A percentile compares a stretch with the other conserved stretches of the same genome.
These are phyloP conservation scores for Thermomucor indicae-seudaticae DNA, from an alignment of 371 early-diverging fungal species.

Conservation along the genomic window DNA sequence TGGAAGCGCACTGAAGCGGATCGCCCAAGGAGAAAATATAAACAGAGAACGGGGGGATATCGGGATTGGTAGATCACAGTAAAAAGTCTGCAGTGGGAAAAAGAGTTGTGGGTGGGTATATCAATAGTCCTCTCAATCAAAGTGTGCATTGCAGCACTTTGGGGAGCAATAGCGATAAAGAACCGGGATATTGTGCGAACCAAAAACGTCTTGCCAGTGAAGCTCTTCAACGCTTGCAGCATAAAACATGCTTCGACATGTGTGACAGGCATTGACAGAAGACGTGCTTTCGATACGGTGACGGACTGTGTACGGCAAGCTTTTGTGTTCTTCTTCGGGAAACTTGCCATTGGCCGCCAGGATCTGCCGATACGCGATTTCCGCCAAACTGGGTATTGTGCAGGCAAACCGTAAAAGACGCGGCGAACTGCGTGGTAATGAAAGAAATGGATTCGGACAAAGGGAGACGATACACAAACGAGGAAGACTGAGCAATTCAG, in stretches of 20 bases:
- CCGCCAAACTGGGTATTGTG: conserved; percentile 17
- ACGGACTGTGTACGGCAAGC: conserved; percentile 11
- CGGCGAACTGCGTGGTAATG: too few species aligned
- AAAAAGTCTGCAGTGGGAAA: too few species aligned
- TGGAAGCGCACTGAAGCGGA: too few species aligned
- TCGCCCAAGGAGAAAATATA: too few species aligned
- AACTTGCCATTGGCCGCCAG: conserved; percentile 1
- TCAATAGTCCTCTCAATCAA: not conserved
- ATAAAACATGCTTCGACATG: conserved; percentile 17
- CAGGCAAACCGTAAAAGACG: too few species aligned
- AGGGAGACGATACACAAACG: conserved; percentile 22
- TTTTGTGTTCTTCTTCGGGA: not conserved
- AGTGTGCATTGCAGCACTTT: conserved; percentile 9
- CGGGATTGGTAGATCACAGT: too few species aligned
- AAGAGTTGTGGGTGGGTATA: not conserved
- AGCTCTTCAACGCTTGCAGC: conserved; percentile 18
- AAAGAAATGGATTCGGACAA: conserved; percentile 32
- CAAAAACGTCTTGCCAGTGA: conserved; percentile 20
- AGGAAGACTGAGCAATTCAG: conserved; percentile 25
- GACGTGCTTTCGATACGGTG: conserved; percentile 17
- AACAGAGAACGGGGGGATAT: not conserved
- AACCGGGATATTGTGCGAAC: conserved; percentile 21
- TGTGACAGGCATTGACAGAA: conserved; percentile 17
- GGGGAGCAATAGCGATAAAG: conserved; percentile 33
- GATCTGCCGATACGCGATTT: conserved; percentile 17